Evolutionary conservation across 441 rosid species (phyloP), one percentile per base, ranked within the genome.

Genomic region (Pelargonium citronellum): DNA sequence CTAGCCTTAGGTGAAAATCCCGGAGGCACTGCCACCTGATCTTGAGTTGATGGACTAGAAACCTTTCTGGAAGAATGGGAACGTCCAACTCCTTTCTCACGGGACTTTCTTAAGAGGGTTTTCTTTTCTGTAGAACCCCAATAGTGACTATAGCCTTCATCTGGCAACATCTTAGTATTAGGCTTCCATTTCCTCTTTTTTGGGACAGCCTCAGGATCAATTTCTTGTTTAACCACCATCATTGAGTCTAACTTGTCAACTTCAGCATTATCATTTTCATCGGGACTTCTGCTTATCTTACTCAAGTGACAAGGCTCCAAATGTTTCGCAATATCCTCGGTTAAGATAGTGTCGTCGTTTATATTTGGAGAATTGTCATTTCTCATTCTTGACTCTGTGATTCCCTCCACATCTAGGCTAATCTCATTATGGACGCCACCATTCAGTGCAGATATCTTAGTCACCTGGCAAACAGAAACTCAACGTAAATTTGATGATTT

Each of bases 171-270:
- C 81, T 84, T 80, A 55, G 91, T 79, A 78, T 84, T 92, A 24
- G 89, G 96, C 80, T 79, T 89, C 74, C 87, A 47, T 22, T 84
- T 86, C 79, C 92, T 86, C 81, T 75, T 90, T 82, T 70, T 84
- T n/a, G 79, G 72, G 66, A 74, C 51, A 11, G 72, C 81, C 65
- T 77, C 82, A 53, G 70, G 79, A 64, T 79, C 76, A 51, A 16
- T 72, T 73, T 75, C 82, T 30, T 67, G 66, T 4, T 30, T 30
- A 30, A 30, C 5, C 75, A 70, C 77, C 69, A 77, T 75, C 71
- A 69, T 58, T 67, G 78, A 71, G 76, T 69, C 76, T 15, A 60
- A 75, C 20, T 16, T 66, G 53, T 73, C 80, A 71, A 37, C 65
- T 63, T 71, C 74, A 69, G 67, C 47, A 73, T 60, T 55, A n/a